Evolutionary conservation across 106 monocot genomes (phyloP).

Genomic region (Allium cepa): DNA sequence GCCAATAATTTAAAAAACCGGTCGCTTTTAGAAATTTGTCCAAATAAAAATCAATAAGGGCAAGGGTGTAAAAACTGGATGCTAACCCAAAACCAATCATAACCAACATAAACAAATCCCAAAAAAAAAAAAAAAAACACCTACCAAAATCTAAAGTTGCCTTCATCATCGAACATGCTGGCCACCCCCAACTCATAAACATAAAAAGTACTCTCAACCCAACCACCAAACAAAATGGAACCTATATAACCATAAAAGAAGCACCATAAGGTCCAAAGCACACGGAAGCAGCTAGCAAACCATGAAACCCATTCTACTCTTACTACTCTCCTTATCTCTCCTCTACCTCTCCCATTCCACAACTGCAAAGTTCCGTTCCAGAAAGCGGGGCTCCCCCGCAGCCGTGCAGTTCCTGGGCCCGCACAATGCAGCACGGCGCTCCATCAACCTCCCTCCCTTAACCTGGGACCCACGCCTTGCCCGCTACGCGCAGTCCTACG

Average conservation of each 20-base stretch:
- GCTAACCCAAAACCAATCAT: constrained; percentile 1
- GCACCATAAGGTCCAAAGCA: not conserved
- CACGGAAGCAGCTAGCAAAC: not conserved
- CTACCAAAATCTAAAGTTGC: constrained; percentile 5
- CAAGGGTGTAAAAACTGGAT: too few relatives aligned
- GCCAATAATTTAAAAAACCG: too few relatives aligned
- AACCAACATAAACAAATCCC: not conserved
- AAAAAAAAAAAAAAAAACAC: not conserved
- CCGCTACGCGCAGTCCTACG: constrained; percentile 39
- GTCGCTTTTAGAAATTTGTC: too few relatives aligned
- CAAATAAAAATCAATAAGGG: too few relatives aligned
- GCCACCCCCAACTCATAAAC: constrained; percentile 1
- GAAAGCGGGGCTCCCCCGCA: not conserved
- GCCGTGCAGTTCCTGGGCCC: constrained; percentile 21
- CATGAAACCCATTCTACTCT: not conserved
- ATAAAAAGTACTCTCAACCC: too few relatives aligned
- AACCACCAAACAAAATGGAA: too few relatives aligned
- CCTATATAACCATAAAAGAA: not conserved
- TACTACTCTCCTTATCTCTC: not conserved
- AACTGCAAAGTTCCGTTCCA: not conserved
- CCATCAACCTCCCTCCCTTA: constrained; percentile 27
- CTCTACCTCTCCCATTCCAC: not conserved
- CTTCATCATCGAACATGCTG: constrained; percentile 6
- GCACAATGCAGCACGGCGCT: constrained; percentile 37
- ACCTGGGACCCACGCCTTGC: constrained; percentile 44